These are phyloP conservation scores for Elongisporangium prolatum DNA, from an alignment of 352 stramenopile genomes.

Conservation along the genomic window DNA sequence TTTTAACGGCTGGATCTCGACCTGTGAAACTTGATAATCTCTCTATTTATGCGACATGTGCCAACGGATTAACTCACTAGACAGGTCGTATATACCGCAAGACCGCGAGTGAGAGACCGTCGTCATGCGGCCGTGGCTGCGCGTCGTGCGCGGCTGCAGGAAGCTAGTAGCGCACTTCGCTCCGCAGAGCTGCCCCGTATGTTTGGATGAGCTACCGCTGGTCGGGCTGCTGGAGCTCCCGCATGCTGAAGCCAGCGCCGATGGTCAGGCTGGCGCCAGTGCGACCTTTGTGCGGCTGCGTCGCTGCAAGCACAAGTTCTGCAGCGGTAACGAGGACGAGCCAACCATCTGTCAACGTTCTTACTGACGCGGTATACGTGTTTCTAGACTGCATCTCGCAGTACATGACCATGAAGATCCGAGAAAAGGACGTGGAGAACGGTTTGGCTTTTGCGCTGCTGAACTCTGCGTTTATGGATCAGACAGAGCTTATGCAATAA, in stretches of 20 bases:
- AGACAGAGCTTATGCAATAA: background rate
- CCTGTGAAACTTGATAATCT: background rate
- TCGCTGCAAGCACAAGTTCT: slow-evolving; percentile 54
- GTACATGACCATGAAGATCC: slow-evolving; percentile 61
- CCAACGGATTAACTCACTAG: background rate
- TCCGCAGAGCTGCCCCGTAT: slow-evolving; percentile 47
- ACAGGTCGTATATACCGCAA: background rate
- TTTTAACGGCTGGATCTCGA: background rate
- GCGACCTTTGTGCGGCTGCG: slow-evolving; percentile 33
- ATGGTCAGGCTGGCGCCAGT: slow-evolving; percentile 7
- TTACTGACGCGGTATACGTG: background rate
- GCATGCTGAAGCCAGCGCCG: slow-evolving; percentile 4
- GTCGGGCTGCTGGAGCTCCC: slow-evolving; percentile 28
- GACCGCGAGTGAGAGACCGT: background rate
- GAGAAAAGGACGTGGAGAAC: slow-evolving; percentile 52
- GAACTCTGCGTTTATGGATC: background rate
- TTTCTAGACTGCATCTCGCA: slow-evolving; percentile 34
- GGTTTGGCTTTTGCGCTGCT: slow-evolving; percentile 18
- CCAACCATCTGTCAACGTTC: background rate
- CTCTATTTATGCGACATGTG: background rate
- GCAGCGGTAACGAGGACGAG: slow-evolving; percentile 18
- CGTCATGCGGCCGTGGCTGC: background rate
- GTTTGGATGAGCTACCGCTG: slow-evolving; percentile 48
- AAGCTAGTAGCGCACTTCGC: slow-evolving; percentile 46
- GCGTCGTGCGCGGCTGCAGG: slow-evolving; percentile 48